Evolutionary conservation across 176 grass and related monocot genomes (phyloP).

Genomic region (Musa acuminata): DNA sequence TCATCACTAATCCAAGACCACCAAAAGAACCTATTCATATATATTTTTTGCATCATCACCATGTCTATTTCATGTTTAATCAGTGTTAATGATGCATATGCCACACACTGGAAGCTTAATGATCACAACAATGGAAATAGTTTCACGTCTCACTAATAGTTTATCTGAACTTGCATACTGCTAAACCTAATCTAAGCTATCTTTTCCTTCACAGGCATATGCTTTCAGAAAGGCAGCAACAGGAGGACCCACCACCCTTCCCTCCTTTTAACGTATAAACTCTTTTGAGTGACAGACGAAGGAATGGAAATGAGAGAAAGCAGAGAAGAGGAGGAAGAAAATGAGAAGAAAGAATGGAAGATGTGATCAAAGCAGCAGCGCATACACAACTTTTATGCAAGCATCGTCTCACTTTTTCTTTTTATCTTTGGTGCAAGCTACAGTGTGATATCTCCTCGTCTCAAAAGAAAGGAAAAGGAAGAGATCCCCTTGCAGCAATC

Average conservation of each 20-base stretch:
- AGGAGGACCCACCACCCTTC: neutral
- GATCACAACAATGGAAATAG: neutral
- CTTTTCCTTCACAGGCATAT: neutral
- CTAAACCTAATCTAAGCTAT: neutral
- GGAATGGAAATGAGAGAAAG: neutral
- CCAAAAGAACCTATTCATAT: too few relatives aligned
- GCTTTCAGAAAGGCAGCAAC: constrained; percentile 14
- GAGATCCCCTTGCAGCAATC: neutral
- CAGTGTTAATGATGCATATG: too few relatives aligned
- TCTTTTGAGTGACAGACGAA: constrained; percentile 1
- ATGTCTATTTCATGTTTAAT: too few relatives aligned
- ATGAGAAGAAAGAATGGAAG: constrained; percentile 7
- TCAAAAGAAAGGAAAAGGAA: constrained; percentile 5
- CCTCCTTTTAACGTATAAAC: neutral
- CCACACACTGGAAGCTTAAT: too few relatives aligned
- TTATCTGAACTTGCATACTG: neutral
- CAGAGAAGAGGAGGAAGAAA: neutral
- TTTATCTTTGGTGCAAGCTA: neutral
- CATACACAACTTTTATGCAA: neutral
- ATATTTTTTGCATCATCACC: too few relatives aligned
- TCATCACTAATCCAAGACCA: too few relatives aligned
- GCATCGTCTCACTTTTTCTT: neutral
- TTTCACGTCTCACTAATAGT: neutral
- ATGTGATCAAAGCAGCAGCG: constrained; percentile 6
- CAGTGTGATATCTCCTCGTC: neutral